These are phyloP conservation scores for Xylariaceae sp. DNA, from an alignment of 2,329 filamentous ascomycete species.

Conservation along the genomic window DNA sequence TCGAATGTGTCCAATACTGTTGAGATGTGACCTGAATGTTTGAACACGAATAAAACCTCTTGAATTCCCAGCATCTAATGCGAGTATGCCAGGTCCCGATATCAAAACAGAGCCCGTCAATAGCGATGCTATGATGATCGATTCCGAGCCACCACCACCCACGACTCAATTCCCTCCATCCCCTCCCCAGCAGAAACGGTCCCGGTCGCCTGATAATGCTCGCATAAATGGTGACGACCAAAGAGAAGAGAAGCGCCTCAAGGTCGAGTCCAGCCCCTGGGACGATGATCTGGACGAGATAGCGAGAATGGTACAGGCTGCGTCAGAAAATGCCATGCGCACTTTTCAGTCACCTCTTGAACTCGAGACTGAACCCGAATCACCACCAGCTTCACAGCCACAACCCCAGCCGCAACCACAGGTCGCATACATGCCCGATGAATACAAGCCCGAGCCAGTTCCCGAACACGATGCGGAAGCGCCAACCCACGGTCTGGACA, in stretches of 20 bases:
- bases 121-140: slow-evolving; percentile 24
- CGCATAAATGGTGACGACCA: slow-evolving; percentile 8
- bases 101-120: slow-evolving; percentile 29
- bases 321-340: slow-evolving; percentile 30
- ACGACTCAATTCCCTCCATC: slow-evolving; percentile 6
- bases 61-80: background rate
- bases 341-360: slow-evolving; percentile 19
- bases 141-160: slow-evolving; percentile 16
- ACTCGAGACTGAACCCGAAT: background rate
- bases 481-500: slow-evolving; percentile 15
- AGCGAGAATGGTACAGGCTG: slow-evolving; percentile 31
- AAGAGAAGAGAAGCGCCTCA: slow-evolving; percentile 31
- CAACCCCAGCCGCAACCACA: background rate
- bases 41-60: background rate
- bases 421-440: background rate
- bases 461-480: background rate
- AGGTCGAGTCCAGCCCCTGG: slow-evolving; percentile 21
- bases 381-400: background rate
- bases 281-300: slow-evolving; percentile 21
- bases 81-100: slow-evolving; percentile 21
- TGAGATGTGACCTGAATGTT: too few relatives aligned
- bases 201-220: slow-evolving; percentile 22
- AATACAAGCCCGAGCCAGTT: background rate
- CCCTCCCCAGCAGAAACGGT: slow-evolving; percentile 28
- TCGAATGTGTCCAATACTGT: background rate